Conservation (phyloP, 495 filamentous ascomycete genomes). For the Wilcoxina mikolae region DNA sequence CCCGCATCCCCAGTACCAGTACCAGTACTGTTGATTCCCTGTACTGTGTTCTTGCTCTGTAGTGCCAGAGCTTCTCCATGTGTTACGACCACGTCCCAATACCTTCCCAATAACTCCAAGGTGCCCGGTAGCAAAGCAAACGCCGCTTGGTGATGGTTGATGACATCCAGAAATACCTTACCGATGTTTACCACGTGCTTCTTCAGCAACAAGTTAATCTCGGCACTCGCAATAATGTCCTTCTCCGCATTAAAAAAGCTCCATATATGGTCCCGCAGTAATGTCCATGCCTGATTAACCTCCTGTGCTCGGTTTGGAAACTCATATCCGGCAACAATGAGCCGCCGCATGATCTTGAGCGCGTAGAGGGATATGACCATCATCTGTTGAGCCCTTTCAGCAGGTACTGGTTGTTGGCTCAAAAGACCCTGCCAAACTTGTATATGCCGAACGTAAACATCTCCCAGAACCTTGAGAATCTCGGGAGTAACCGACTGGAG, state of each 20-base stretch:
- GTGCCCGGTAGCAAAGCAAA: constrained; percentile 71
- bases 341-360: constrained; percentile 63
- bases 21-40: constrained; percentile 12
- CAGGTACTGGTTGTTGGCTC: constrained; percentile 30
- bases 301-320: constrained; percentile 61
- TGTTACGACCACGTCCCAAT: constrained; percentile 64
- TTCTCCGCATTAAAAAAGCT: constrained; percentile 17
- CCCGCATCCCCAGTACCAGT: constrained; percentile 40
- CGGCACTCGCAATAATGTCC: constrained; percentile 1
- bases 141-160: constrained; percentile 53
- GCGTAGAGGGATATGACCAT: constrained; percentile 49
- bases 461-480: constrained; percentile 57
- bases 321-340: constrained; percentile 69
- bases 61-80: constrained; percentile 57
- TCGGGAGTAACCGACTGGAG: constrained; percentile 66
- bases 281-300: constrained; percentile 59
- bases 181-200: constrained; percentile 79
- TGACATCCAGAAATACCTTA: constrained; percentile 82
- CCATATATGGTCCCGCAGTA: constrained; percentile 25
- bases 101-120: constrained; percentile 54
- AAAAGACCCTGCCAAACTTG: constrained; percentile 54
- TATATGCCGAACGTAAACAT: constrained; percentile 61
- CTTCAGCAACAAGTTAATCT: constrained; percentile 40
- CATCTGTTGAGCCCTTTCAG: constrained; percentile 30
- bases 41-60: constrained; percentile 32